Base-by-base conservation (phyloP, 129 eudicot genomes). In the Flaveria ramosissima region DNA sequence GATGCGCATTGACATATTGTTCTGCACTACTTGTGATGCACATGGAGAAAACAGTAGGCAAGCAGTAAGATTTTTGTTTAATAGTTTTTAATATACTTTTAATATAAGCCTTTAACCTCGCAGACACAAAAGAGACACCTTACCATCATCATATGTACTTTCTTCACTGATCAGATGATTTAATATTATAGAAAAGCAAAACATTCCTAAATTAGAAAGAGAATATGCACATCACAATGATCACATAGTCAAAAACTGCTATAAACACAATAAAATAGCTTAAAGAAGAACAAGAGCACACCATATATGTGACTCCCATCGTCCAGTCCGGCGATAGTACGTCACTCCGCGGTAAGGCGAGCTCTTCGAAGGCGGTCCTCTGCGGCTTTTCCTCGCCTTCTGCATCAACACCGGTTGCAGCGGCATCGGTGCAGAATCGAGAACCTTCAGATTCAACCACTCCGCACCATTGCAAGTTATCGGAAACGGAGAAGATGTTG, bases 261-360 rank as follows among this genome's bases (percentile, higher is more conserved):
- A 66, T 16, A 39, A 77, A 21, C 55, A 69, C 32, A 15, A 2
- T 12, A 21, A 67, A 24, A 60, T 21, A 70, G 45, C 8, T 27
- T 32, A 75, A 5, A 47, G 51, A 62, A 57, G 56, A 27, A 21
- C 21, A 17, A 21, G 32, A 46, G 23, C 84, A 7, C 71, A 92
- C 98, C 98, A 93, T 64, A 93, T 93, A 87, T 93, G 98, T 3
- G 98, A 90, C 77, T 93, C 98, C 98, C 98, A 93, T 51, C 98
- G 84, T 14, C 98, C 98, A 43, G 98, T 93, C 77, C 98, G 84
- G 30, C 98, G 89, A 68, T 93, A 93, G 72, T 88, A 93, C 73
- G 98, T 93, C 59, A 93, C 98, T 20, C 98, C 98, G 2, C 98
- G 87, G 68, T 88, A 93, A 76, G 87, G 87, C 7, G 98, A 93